Conservation (phyloP, 768 basidiomycete genomes). For the Serpula lacrymans region DNA sequence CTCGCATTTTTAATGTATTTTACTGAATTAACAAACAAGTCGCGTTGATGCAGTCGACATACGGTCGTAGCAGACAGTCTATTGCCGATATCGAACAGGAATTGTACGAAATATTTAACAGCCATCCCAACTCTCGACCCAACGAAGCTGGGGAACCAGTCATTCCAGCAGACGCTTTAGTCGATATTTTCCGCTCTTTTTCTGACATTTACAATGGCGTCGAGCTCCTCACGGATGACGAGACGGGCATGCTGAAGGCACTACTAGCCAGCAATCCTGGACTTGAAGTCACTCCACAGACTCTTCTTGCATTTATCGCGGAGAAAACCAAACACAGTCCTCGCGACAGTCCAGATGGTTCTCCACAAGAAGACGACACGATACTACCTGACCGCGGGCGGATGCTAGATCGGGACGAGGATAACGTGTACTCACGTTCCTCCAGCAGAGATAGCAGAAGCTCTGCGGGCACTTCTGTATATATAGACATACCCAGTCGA, state of each 20-base stretch:
- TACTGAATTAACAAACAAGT: background rate
- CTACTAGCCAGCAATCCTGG: conserved; percentile 59
- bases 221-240: conserved; percentile 62
- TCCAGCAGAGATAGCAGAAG: conserved; percentile 59
- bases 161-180: conserved; percentile 68
- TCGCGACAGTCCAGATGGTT: conserved; percentile 29
- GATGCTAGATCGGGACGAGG: conserved; percentile 30
- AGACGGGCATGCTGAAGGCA: conserved; percentile 55
- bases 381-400: conserved; percentile 40
- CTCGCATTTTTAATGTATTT: background rate
- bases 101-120: conserved; percentile 62
- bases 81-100: conserved; percentile 68
- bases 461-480: conserved; percentile 45
- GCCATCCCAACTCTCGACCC: conserved; percentile 56
- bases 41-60: conserved; percentile 22
- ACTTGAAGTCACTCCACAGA: conserved; percentile 65
- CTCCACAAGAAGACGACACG: conserved; percentile 33
- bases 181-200: conserved; percentile 66
- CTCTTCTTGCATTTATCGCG: conserved; percentile 64
- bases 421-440: conserved; percentile 43
- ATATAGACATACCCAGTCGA: conserved; percentile 42
- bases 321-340: conserved; percentile 45
- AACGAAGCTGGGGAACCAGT: conserved; percentile 59
- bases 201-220: conserved; percentile 55
- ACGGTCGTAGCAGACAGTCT: conserved; percentile 67